Base-by-base conservation (phyloP, 495 filamentous ascomycete genomes). In the Penicillium cinerascens region DNA sequence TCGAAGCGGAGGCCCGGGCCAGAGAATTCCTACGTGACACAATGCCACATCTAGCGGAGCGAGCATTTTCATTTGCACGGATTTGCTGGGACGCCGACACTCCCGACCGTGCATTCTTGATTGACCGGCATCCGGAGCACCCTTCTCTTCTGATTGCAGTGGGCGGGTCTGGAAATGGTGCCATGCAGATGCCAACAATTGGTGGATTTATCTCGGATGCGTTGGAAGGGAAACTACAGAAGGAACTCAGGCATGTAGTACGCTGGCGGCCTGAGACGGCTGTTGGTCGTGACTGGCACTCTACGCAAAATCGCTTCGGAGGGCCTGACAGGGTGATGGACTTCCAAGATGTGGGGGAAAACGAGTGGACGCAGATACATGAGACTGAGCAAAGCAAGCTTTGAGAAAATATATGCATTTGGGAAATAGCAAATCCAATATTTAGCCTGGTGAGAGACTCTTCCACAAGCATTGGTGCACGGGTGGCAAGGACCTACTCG, bases 81-180 rank as follows among this genome's bases (percentile, higher is more conserved):
- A 77, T 82, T 25, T 81, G 78, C 65, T 81, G 77, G 78, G 74
- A 77, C 56, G 75, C 77, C 4, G 77, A 81, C 59, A 82, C 77
- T 18, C 66, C 69, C 2, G 77, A 81, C 50, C 73, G 77, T 0
- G 61, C 66, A n/a, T 80, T 78, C 39, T 56, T 81, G 23, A 77
- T 81, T 40, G 73, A 75, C 49, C 46, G 63, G 15, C 73, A 75
- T 43, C 73, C 75, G 1, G 56, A 69, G 4, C 56, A 71, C 47
- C 46, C 58, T 42, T 71, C 64, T 23, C 67, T 82, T 3, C 22
- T 80, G 3, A 54, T 82, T 21, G 76, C 75, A 7, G 70, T 76
- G 2, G 78, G 78, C 2, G 79, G 75, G 0, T 80, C 75, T 22
- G 78, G 76, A 0, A 74, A 79, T 51, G 76, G 75, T 9, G 77